These are phyloP conservation scores for Dissophora ornata DNA, from an alignment of 192 early-diverging fungal genomes.

Conservation along the genomic window DNA sequence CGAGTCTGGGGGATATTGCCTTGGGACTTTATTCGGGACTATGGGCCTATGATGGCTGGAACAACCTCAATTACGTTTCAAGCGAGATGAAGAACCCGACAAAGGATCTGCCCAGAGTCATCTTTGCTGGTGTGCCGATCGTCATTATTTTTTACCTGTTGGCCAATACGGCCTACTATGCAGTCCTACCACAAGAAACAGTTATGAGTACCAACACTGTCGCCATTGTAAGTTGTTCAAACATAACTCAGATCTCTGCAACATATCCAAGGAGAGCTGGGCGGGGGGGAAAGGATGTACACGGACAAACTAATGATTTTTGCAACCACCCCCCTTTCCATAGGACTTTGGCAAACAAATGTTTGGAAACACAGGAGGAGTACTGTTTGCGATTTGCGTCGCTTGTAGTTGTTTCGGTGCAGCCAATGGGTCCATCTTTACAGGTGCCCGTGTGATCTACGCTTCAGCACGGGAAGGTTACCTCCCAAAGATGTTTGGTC, in stretches of 20 bases:
- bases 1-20: conserved; percentile 73
- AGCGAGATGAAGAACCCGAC: conserved; percentile 88
- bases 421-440: conserved; percentile 82
- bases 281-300: no score
- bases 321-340: conserved; percentile 3
- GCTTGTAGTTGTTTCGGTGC: conserved; percentile 80
- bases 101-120: conserved; percentile 81
- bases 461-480: conserved; percentile 74
- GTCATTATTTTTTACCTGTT: conserved; percentile 81
- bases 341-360: conserved; percentile 78
- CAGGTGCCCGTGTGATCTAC: conserved; percentile 75
- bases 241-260: no score
- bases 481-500: conserved; percentile 75
- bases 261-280: no score
- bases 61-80: conserved; percentile 83
- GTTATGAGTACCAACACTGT: conserved; percentile 74
- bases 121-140: conserved; percentile 78
- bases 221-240: conserved; percentile 56
- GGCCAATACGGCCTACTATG: conserved; percentile 86
- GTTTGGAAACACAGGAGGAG: conserved; percentile 74
- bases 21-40: conserved; percentile 78
- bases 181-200: conserved; percentile 76
- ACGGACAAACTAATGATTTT: neutral
- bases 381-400: conserved; percentile 78
- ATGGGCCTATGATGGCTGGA: conserved; percentile 75